A percentile compares a stretch with the other conserved stretches of the same genome.
Conservation (phyloP, 2,329 filamentous ascomycete genomes). For the Colletotrichum tropicicola region DNA sequence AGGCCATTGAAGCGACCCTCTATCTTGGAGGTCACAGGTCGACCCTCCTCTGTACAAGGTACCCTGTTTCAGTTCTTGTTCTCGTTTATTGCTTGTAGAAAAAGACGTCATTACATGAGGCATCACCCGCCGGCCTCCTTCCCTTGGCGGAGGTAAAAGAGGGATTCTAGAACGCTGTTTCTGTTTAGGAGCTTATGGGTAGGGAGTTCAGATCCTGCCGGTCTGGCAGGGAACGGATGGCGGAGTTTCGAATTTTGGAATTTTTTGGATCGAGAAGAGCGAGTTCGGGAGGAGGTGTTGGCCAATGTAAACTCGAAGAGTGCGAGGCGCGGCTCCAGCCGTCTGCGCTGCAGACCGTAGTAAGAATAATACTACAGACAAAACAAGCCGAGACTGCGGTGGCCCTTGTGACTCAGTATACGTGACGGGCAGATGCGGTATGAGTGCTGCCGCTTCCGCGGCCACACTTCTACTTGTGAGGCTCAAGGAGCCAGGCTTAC, state of each 20-base stretch:
- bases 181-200: constrained; percentile 1
- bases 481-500: no score
- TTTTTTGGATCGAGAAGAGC: neutral
- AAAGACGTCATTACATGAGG: constrained; percentile 21
- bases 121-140: neutral
- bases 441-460: no score
- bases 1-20: no score
- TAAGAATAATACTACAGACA: constrained; percentile 19
- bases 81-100: constrained; percentile 3
- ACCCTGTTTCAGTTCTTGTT: constrained; percentile 16
- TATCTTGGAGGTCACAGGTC: neutral
- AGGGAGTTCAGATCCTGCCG: constrained; percentile 23
- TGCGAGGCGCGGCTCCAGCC: neutral
- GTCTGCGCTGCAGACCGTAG: neutral
- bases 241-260: constrained; percentile 10
- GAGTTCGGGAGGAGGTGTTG: neutral
- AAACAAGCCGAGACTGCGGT: neutral
- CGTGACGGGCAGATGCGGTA: no score
- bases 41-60: constrained; percentile 1
- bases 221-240: constrained; percentile 14
- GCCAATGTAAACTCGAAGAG: neutral
- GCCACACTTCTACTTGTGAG: no score
- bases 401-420: neutral
- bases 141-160: neutral
- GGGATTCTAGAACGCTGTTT: constrained; percentile 2